A percentile compares a stretch with the other conserved stretches of the same genome.
These are phyloP conservation scores for Alternaria dauci DNA, from an alignment of 2,329 filamentous ascomycete species.

Conservation along the genomic window DNA sequence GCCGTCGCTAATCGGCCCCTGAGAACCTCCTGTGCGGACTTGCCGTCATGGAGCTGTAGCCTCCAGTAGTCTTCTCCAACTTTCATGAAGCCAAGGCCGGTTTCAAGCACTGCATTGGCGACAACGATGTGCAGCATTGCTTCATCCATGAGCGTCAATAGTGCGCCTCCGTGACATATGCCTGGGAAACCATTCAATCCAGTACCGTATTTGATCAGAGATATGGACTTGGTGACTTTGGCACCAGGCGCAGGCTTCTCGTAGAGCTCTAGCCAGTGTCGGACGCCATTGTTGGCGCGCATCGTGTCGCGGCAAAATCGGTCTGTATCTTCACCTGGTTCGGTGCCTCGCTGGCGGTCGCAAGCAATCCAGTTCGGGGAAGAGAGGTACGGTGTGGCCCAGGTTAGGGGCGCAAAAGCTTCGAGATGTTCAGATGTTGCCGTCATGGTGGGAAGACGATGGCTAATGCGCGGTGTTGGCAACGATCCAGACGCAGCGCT, in stretches of 20 bases:
- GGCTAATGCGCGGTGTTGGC: neutral
- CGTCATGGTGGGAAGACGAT: conserved; percentile 14
- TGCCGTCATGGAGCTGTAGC: conserved; percentile 13
- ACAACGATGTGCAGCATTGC: conserved; percentile 46
- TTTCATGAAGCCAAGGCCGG: conserved; percentile 14
- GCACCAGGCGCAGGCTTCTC: conserved; percentile 26
- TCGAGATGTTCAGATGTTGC: conserved; percentile 22
- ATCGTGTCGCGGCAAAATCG: conserved; percentile 30
- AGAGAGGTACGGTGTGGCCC: conserved; percentile 33
- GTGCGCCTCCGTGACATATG: conserved; percentile 72
- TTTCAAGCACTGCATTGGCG: conserved; percentile 21
- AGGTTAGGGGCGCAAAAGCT: conserved; percentile 31
- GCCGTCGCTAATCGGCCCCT: conserved; percentile 33
- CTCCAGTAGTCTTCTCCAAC: conserved; percentile 13
- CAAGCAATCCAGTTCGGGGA: conserved; percentile 28
- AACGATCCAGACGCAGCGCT: neutral
- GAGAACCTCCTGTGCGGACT: conserved; percentile 22
- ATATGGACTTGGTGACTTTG: conserved; percentile 21
- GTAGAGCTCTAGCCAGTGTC: conserved; percentile 32
- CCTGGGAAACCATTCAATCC: conserved; percentile 70
- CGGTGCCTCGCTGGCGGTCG: conserved; percentile 24
- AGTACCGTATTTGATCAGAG: conserved; percentile 30
- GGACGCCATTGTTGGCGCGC: conserved; percentile 25
- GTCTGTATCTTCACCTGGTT: conserved; percentile 18
- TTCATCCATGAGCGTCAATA: conserved; percentile 74